Percentiles rank a stretch among this genome's conserved stretches.
Conservation (phyloP, 305 asterid species). For the Fraxinus paxiana region DNA sequence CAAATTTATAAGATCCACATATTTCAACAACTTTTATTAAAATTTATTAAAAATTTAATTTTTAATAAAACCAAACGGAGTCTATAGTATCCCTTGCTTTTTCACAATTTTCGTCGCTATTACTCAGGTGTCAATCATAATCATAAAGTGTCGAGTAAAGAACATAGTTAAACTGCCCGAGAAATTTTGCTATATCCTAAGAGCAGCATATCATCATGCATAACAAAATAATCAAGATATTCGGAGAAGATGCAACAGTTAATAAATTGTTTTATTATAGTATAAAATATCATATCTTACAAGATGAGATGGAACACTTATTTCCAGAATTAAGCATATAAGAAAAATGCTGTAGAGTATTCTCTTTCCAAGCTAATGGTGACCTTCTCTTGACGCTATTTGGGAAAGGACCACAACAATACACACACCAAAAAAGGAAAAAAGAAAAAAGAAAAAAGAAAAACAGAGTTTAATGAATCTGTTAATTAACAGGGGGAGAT, state of each 20-base stretch:
- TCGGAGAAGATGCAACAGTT: not conserved
- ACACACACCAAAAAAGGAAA: not conserved
- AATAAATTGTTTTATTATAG: not conserved
- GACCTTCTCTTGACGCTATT: not conserved
- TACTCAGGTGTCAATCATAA: too few relatives aligned
- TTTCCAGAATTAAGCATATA: not conserved
- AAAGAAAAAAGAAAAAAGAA: constrained; percentile 16
- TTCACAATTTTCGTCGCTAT: too few relatives aligned
- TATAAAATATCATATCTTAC: not conserved
- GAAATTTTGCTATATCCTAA: not conserved
- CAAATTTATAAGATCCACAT: too few relatives aligned
- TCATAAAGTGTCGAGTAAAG: not conserved
- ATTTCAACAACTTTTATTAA: too few relatives aligned
- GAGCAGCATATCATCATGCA: not conserved
- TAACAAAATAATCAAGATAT: not conserved
- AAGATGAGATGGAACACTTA: not conserved
- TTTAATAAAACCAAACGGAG: too few relatives aligned
- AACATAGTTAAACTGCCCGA: not conserved
- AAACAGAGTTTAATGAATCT: not conserved
- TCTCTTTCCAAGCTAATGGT: not conserved
- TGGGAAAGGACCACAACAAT: not conserved
- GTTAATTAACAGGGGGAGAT: constrained; percentile 45
- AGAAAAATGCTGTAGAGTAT: constrained; percentile 10
- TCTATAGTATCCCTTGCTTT: too few relatives aligned
- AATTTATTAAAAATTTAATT: too few relatives aligned